These are phyloP conservation scores for Penicillium sp. DNA, from an alignment of 2,329 filamentous ascomycete species.

Conservation along the genomic window DNA sequence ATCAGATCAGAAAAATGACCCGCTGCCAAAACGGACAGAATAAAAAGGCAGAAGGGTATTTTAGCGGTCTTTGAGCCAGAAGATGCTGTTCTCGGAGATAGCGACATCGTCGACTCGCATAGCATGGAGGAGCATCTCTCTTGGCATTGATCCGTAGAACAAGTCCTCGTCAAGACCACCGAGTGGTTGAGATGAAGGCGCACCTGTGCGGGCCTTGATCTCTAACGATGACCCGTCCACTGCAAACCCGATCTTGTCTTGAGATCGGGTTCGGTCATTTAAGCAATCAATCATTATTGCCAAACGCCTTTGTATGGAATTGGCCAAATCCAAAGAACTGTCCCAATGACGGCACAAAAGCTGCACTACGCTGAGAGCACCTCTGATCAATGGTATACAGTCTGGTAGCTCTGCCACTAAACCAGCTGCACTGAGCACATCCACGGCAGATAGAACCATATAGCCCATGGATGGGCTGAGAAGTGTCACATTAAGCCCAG, in stretches of 20 bases:
- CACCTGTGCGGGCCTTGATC: constrained; percentile 34
- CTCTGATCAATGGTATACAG: constrained; percentile 56
- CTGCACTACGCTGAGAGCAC: constrained; percentile 57
- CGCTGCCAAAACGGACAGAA: background rate
- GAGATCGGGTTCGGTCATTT: constrained; percentile 31
- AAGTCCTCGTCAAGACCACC: constrained; percentile 40
- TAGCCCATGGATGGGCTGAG: constrained; percentile 65
- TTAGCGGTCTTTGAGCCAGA: constrained; percentile 30
- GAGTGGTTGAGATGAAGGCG: constrained; percentile 12
- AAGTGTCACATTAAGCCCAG: constrained; percentile 39
- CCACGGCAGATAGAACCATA: constrained; percentile 63
- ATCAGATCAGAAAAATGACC: background rate
- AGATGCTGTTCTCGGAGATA: constrained; percentile 25
- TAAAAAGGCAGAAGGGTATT: background rate
- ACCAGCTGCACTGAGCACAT: constrained; percentile 65
- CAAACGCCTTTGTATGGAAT: constrained; percentile 51
- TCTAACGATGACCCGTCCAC: constrained; percentile 41
- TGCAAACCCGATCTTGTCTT: constrained; percentile 40
- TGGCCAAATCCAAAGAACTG: constrained; percentile 54
- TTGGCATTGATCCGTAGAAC: constrained; percentile 40
- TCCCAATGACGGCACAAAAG: constrained; percentile 62
- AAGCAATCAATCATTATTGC: constrained; percentile 44
- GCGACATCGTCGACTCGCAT: constrained; percentile 31
- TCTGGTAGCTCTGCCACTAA: constrained; percentile 52
- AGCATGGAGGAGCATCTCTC: constrained; percentile 30